phyloP scores from a whole-genome alignment of 108 stramenopile species.

The Ochromonas danica region DNA sequence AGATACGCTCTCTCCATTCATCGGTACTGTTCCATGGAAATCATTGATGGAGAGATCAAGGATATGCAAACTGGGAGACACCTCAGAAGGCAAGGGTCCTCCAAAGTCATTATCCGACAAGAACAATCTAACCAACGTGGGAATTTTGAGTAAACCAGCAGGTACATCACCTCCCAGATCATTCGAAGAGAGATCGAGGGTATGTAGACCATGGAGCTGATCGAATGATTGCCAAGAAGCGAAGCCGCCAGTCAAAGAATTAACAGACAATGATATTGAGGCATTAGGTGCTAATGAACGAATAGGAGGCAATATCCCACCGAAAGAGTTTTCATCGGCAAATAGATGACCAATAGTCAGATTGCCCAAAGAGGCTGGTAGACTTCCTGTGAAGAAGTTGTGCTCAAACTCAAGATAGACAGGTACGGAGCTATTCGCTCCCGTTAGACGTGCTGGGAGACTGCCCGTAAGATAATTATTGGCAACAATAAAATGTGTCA shows the following conservation, averaged over 20 bases:
- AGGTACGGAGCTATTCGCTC: background rate
- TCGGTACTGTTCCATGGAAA: too few relatives aligned
- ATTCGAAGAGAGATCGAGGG: background rate
- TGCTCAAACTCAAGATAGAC: background rate
- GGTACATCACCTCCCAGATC: background rate
- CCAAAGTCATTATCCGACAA: too few relatives aligned
- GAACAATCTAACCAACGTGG: too few relatives aligned
- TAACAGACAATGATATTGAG: background rate
- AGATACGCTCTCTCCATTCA: too few relatives aligned
- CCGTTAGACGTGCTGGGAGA: background rate
- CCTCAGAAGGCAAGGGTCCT: too few relatives aligned
- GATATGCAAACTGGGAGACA: too few relatives aligned
- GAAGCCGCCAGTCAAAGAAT: background rate
- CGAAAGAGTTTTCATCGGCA: background rate
- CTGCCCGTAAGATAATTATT: background rate
- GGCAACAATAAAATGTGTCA: background rate
- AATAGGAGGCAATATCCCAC: background rate
- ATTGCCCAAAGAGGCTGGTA: background rate
- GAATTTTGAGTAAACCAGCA: too few relatives aligned
- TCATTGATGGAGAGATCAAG: too few relatives aligned
- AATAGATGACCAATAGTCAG: background rate
- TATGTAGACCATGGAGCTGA: background rate
- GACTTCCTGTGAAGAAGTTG: background rate
- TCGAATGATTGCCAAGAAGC: background rate
- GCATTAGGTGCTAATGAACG: background rate